phyloP scores from a whole-genome alignment of 495 filamentous ascomycete species.

The Penicillium argentinense region DNA sequence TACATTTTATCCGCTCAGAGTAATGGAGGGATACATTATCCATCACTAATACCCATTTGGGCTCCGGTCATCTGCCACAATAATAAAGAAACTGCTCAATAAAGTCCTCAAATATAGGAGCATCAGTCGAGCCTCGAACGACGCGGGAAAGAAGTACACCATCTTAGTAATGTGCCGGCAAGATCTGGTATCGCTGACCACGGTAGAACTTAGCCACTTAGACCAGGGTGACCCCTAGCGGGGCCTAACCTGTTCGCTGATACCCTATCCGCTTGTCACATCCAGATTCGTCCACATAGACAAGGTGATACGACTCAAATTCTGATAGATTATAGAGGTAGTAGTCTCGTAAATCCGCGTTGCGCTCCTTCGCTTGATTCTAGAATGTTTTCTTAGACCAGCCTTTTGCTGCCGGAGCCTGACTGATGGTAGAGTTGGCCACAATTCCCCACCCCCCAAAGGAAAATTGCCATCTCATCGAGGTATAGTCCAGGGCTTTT shows the following conservation, averaged over 20 bases:
- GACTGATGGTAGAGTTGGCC: conserved; percentile 4
- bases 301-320: too few species aligned
- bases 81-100: conserved; percentile 41
- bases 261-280: too few species aligned
- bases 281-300: too few species aligned
- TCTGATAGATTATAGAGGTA: conserved; percentile 5
- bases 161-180: conserved; percentile 41
- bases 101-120: conserved; percentile 39
- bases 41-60: conserved; percentile 40
- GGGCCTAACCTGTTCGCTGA: too few species aligned
- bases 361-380: background rate
- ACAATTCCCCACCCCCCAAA: conserved; percentile 13
- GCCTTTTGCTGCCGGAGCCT: conserved; percentile 6
- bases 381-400: conserved; percentile 9
- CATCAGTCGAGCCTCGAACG: conserved; percentile 39
- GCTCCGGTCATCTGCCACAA: conserved; percentile 37
- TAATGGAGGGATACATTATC: too few species aligned
- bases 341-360: background rate
- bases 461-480: conserved; percentile 16
- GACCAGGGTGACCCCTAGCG: too few species aligned
- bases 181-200: conserved; percentile 4
- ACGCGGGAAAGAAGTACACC: conserved; percentile 36
- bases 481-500: conserved; percentile 9
- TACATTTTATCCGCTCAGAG: too few species aligned
- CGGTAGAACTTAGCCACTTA: too few species aligned